Evolutionary conservation across 2,329 filamentous ascomycete species (phyloP).

Genomic region (Ramularia endophylla): DNA sequence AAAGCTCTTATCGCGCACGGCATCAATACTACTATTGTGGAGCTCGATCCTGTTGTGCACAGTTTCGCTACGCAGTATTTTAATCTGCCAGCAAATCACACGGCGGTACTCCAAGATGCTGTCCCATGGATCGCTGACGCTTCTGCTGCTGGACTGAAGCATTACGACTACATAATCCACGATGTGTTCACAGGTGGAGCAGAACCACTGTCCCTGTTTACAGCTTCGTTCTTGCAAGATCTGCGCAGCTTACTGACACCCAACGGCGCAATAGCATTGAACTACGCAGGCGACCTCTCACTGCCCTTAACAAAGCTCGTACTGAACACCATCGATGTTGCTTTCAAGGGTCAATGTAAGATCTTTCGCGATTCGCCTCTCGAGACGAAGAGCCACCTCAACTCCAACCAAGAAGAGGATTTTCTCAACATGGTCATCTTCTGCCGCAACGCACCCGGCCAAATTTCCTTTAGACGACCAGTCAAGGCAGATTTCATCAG

Average conservation of each 20-base stretch:
- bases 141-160: conserved; percentile 17
- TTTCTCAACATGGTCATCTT: conserved; percentile 98
- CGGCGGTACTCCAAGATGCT: conserved; percentile 75
- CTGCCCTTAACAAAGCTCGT: conserved; percentile 71
- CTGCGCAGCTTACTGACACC: conserved; percentile 66
- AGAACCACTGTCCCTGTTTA: conserved; percentile 85
- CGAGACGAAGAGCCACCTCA: conserved; percentile 13
- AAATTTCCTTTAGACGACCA: conserved; percentile 58
- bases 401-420: conserved; percentile 47
- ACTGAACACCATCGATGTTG: conserved; percentile 70
- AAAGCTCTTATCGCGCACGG: conserved; percentile 81
- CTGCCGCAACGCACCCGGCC: conserved; percentile 61
- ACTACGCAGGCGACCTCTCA: conserved; percentile 86
- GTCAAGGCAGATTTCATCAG: conserved; percentile 61
- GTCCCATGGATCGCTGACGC: conserved; percentile 59
- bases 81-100: conserved; percentile 68
- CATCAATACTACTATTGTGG: conserved; percentile 87
- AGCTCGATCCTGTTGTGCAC: conserved; percentile 87
- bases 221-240: conserved; percentile 70
- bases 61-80: conserved; percentile 81
- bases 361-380: conserved; percentile 74
- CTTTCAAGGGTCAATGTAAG: conserved; percentile 78
- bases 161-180: conserved; percentile 89
- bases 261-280: conserved; percentile 83
- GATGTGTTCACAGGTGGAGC: conserved; percentile 97